Conservation (phyloP, 345 rosid genomes). For the Lepidium sativum region DNA sequence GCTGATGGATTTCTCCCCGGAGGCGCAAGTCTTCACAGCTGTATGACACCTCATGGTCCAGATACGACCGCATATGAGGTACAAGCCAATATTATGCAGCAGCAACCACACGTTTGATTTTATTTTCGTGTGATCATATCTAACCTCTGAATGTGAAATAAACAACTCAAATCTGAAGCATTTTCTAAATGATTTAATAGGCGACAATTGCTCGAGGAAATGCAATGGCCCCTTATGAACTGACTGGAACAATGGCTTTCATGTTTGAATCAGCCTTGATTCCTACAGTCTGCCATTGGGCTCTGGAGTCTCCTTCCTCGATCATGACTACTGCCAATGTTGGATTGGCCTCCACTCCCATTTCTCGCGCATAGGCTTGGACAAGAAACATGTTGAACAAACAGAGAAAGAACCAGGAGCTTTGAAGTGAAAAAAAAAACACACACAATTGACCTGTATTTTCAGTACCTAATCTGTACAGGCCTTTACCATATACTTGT, state of each 20-base stretch:
- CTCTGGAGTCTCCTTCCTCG: conserved; percentile 62
- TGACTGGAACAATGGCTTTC: conserved; percentile 82
- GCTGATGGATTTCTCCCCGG: conserved; percentile 95
- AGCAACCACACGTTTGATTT: neutral
- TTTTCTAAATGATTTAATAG: conserved; percentile 22
- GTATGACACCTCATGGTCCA: conserved; percentile 99
- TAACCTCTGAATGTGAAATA: neutral
- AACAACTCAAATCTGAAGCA: neutral
- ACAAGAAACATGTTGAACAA: neutral
- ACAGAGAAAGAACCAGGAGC: conserved; percentile 4
- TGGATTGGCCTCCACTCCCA: conserved; percentile 94
- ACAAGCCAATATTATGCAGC: neutral
- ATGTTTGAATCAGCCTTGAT: conserved; percentile 91
- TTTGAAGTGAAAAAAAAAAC: conserved; percentile 10
- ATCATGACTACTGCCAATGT: conserved; percentile 77
- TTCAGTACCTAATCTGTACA: conserved; percentile 11
- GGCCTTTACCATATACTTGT: conserved; percentile 4
- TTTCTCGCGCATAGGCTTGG: conserved; percentile 37
- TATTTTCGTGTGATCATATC: neutral
- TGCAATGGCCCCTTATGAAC: conserved; percentile 53
- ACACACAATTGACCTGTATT: neutral
- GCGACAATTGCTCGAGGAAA: conserved; percentile 56
- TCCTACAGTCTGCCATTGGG: conserved; percentile 86
- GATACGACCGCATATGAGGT: conserved; percentile 92
- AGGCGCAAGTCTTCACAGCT: conserved; percentile 91